These are phyloP conservation scores for Salix purpurea DNA, from an alignment of 345 rosid species.

Conservation along the genomic window DNA sequence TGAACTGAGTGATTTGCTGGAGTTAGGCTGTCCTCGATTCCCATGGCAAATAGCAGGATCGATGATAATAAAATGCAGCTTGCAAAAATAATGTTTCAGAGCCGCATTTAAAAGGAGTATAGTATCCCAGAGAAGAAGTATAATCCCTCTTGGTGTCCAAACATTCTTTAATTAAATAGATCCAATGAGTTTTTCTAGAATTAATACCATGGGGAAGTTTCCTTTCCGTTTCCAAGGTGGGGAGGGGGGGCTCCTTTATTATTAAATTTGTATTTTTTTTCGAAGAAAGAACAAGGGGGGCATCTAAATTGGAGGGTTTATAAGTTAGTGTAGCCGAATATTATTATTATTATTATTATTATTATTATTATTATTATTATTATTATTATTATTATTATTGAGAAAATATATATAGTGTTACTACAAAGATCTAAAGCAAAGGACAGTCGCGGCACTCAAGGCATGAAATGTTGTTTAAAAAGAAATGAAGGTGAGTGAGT, in stretches of 20 bases:
- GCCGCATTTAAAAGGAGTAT: too few species aligned
- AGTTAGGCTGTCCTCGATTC: neutral
- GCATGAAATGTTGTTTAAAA: conserved; percentile 43
- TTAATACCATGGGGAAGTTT: neutral
- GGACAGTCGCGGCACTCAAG: conserved; percentile 30
- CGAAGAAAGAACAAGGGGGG: too few species aligned
- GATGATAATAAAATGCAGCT: too few species aligned
- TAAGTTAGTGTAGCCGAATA: too few species aligned
- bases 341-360: too few species aligned
- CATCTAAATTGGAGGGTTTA: too few species aligned
- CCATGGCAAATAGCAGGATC: neutral
- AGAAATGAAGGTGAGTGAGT: conserved; percentile 27
- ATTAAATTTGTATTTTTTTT: too few species aligned
- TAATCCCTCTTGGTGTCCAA: neutral
- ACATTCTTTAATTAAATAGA: conserved; percentile 12
- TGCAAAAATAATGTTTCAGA: too few species aligned
- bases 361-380: too few species aligned
- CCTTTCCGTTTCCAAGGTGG: neutral
- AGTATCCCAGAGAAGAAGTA: neutral
- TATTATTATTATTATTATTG: too few species aligned
- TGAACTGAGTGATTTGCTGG: neutral
- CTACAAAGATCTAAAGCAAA: conserved; percentile 25
- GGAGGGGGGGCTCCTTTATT: neutral
- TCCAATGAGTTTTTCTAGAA: neutral
- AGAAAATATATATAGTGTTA: conserved; percentile 16